Percentiles rank a stretch among this genome's conserved stretches.
These are phyloP conservation scores for Neurospora cerealis DNA, from an alignment of 495 filamentous ascomycete species.

Conservation along the genomic window DNA sequence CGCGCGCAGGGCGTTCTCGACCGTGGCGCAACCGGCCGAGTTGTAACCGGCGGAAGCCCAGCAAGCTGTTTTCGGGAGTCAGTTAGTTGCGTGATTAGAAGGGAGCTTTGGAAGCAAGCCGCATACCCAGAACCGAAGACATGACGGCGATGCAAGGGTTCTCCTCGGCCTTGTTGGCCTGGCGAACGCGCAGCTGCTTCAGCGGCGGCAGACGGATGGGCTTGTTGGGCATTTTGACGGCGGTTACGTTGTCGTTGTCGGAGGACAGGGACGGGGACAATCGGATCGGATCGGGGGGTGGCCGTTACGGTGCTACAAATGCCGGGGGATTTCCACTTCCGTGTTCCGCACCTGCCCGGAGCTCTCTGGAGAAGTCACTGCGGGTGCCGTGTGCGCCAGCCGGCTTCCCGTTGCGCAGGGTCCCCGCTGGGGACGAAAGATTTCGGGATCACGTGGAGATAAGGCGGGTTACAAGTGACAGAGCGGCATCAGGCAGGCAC, in stretches of 20 bases:
- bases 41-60: conserved; percentile 85
- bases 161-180: conserved; percentile 61
- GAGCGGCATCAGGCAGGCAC: not conserved
- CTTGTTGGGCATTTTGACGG: conserved; percentile 14
- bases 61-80: conserved; percentile 50
- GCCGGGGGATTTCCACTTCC: not conserved
- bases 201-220: conserved; percentile 83
- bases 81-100: too few relatives aligned
- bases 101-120: too few relatives aligned
- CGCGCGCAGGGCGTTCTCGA: conserved; percentile 73
- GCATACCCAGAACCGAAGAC: conserved; percentile 76
- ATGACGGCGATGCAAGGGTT: conserved; percentile 81
- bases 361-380: not conserved
- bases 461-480: not conserved
- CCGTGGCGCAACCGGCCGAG: conserved; percentile 59
- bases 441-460: conserved; percentile 23
- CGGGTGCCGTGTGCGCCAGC: not conserved
- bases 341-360: not conserved
- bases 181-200: conserved; percentile 68
- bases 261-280: not conserved
- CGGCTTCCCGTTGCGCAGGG: not conserved
- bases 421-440: conserved; percentile 1
- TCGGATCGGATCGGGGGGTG: conserved; percentile 10
- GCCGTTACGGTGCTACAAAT: not conserved
- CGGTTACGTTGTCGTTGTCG: not conserved